Percentiles rank a stretch among this genome's conserved stretches.
phyloP scores from a whole-genome alignment of 1,139 yeast genomes.

The Geotrichum reessii region DNA sequence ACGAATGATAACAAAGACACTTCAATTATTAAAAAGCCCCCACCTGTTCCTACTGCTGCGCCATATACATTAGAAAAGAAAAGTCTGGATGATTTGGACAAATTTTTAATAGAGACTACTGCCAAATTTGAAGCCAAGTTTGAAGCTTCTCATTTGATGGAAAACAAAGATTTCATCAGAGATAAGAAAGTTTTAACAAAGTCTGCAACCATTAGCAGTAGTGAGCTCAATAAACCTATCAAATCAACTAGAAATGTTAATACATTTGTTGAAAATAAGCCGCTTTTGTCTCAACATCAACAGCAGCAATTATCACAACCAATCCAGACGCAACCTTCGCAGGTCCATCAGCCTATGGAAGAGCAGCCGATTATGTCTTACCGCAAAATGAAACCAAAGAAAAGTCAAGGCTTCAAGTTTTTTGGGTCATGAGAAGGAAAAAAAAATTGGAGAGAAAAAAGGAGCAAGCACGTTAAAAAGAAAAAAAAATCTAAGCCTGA shows the following conservation, averaged over 20 bases:
- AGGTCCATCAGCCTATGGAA: not conserved
- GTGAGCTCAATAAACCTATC: not conserved
- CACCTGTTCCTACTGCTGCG: slow-evolving; percentile 7
- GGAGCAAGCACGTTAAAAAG: too few relatives aligned
- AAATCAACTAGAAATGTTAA: not conserved
- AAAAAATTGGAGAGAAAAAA: too few relatives aligned
- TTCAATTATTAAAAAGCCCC: slow-evolving; percentile 2
- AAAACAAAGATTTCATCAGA: not conserved
- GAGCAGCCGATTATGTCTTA: slow-evolving; percentile 8
- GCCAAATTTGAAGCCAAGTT: slow-evolving; percentile 11
- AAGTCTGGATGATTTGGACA: not conserved
- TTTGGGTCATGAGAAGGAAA: not conserved
- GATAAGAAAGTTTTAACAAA: not conserved
- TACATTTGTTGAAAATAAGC: not conserved
- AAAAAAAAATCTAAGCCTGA: not conserved
- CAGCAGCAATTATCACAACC: not conserved
- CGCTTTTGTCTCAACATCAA: not conserved
- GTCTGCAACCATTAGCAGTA: not conserved
- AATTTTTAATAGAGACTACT: slow-evolving; percentile 9
- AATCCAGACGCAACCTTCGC: not conserved
- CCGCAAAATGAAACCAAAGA: slow-evolving; percentile 12
- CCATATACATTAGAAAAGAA: slow-evolving; percentile 1
- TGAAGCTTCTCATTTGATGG: not conserved
- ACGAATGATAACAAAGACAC: not conserved
- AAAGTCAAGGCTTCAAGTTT: slow-evolving; percentile 14